Conservation (phyloP, 345 rosid species). For the Eucalyptus sp. region DNA sequence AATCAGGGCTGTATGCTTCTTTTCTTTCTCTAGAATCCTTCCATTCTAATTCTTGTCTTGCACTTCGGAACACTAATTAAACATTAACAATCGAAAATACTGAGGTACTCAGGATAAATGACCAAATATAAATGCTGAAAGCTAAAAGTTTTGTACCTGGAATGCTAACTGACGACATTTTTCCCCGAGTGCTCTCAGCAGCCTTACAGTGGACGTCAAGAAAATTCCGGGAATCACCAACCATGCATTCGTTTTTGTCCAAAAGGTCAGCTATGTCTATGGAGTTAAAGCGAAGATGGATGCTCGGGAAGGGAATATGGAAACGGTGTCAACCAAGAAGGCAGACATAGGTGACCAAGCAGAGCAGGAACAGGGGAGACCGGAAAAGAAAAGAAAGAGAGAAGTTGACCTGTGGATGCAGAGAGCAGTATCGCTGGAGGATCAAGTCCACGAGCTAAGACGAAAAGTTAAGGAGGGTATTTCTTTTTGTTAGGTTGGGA, state of each 20-base stretch:
- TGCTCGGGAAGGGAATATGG: neutral
- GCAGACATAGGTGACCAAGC: neutral
- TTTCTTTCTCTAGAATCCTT: neutral
- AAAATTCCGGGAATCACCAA: neutral
- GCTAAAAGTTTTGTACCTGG: too few species aligned
- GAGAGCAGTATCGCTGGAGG: neutral
- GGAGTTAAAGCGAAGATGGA: neutral
- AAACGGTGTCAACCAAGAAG: neutral
- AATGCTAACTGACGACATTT: neutral
- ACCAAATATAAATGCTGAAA: too few species aligned
- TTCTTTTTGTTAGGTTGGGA: too few species aligned
- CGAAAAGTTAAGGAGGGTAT: neutral
- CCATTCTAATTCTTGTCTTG: neutral
- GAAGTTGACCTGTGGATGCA: neutral
- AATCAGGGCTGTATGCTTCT: neutral
- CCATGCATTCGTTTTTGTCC: neutral
- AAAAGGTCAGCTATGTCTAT: neutral
- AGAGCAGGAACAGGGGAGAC: neutral
- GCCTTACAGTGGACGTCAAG: neutral
- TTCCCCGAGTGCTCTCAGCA: neutral
- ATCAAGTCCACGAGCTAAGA: neutral
- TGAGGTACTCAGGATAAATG: too few species aligned
- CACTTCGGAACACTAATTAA: neutral
- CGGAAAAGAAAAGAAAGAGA: neutral
- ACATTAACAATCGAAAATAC: too few species aligned